Conservation (phyloP, 352 stramenopile genomes). For the Pythium monospermum region DNA sequence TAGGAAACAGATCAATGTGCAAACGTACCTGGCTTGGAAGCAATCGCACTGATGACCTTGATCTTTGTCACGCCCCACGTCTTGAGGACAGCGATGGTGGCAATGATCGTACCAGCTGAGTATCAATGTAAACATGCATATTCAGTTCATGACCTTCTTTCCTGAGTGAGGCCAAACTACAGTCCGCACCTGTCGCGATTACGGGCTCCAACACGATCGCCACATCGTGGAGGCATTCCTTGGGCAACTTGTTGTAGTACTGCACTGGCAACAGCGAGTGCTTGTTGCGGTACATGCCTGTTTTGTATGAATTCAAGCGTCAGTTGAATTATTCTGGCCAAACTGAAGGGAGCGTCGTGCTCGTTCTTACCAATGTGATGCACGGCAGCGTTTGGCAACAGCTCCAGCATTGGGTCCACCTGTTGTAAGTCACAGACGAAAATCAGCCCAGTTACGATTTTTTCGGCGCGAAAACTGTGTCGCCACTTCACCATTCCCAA, state of each 20-base stretch:
- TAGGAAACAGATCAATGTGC: neutral
- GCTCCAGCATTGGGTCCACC: constrained; percentile 95
- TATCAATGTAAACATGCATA: neutral
- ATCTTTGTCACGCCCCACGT: constrained; percentile 92
- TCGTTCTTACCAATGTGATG: constrained; percentile 93
- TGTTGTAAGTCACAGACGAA: constrained; percentile 40
- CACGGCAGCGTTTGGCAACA: constrained; percentile 93
- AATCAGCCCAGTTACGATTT: neutral
- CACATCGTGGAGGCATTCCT: constrained; percentile 88
- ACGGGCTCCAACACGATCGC: constrained; percentile 97
- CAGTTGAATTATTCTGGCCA: neutral
- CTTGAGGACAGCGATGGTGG: constrained; percentile 95
- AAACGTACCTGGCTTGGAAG: constrained; percentile 80
- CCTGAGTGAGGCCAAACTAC: neutral
- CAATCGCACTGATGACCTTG: constrained; percentile 93
- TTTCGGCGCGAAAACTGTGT: neutral
- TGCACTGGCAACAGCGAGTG: constrained; percentile 92
- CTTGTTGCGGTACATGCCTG: constrained; percentile 89
- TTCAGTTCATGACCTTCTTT: neutral
- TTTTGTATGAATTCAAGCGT: neutral
- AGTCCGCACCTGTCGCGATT: constrained; percentile 87
- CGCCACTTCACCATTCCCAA: constrained; percentile 73
- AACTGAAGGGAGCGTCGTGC: neutral
- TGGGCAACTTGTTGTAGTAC: constrained; percentile 99
- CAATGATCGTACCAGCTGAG: constrained; percentile 89